Conservation (phyloP, 192 early-diverging fungal species). For the Backusella circina region DNA sequence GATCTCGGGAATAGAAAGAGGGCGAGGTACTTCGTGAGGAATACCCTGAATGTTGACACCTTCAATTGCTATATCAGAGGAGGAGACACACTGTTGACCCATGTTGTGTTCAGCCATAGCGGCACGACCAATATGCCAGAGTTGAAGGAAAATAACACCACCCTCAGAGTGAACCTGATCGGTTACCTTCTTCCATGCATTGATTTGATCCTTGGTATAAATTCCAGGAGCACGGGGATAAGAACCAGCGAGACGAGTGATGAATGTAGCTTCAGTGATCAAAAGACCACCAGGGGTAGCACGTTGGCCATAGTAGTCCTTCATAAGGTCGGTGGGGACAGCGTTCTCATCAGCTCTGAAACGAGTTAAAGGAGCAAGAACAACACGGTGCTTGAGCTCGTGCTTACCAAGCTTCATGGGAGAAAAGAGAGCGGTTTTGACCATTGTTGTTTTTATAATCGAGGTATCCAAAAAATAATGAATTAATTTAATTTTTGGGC, state of each 20-base stretch:
- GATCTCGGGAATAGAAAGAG: constrained; percentile 16
- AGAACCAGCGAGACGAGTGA: neutral
- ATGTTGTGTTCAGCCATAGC: neutral
- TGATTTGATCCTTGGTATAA: constrained; percentile 37
- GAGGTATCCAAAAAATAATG: neutral
- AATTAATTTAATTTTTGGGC: neutral
- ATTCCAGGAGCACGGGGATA: constrained; percentile 29
- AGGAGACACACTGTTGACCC: constrained; percentile 1
- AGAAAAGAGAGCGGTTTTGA: neutral
- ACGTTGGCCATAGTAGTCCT: constrained; percentile 6
- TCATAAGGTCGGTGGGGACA: constrained; percentile 8
- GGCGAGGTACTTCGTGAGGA: constrained; percentile 7
- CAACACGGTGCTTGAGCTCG: constrained; percentile 7
- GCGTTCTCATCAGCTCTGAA: neutral
- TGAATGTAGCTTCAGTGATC: constrained; percentile 19
- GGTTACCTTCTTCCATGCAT: constrained; percentile 48
- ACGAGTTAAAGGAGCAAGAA: constrained; percentile 7
- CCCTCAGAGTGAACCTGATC: constrained; percentile 53
- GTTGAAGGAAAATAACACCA: constrained; percentile 48
- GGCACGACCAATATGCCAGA: constrained; percentile 42
- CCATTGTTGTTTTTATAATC: neutral
- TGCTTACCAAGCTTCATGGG: constrained; percentile 2
- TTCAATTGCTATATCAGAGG: constrained; percentile 15
- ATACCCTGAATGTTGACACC: neutral
- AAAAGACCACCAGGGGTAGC: constrained; percentile 8